Conservation (phyloP, 2,329 filamentous ascomycete genomes). For the Diplodia seriata region DNA sequence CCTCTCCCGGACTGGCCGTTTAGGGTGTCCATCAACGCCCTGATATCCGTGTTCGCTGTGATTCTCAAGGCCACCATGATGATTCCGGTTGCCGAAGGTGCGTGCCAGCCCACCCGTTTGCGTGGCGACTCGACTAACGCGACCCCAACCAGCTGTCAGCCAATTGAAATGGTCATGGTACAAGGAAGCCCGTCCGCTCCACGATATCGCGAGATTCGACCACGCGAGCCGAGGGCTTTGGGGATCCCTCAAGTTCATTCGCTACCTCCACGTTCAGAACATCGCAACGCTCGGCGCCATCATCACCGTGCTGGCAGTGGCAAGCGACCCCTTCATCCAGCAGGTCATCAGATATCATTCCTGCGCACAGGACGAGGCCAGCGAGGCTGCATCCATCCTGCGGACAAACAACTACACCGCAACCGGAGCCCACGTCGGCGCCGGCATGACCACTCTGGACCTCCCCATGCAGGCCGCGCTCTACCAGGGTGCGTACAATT, state of each 20-base stretch:
- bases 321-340: constrained; percentile 21
- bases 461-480: neutral
- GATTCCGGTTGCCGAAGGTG: constrained; percentile 19
- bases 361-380: neutral
- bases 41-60: constrained; percentile 11
- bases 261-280: neutral
- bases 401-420: constrained; percentile 17
- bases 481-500: constrained; percentile 7
- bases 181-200: neutral
- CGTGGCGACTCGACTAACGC: neutral
- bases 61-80: constrained; percentile 20
- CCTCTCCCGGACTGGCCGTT: constrained; percentile 13
- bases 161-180: constrained; percentile 22
- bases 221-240: constrained; percentile 10
- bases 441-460: neutral
- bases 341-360: constrained; percentile 14
- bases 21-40: constrained; percentile 3
- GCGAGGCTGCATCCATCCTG: neutral
- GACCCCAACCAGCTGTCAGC: neutral
- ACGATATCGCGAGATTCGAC: constrained; percentile 17
- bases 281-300: constrained; percentile 4
- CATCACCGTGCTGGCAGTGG: constrained; percentile 7
- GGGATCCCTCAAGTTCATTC: constrained; percentile 4
- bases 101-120: neutral
- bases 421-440: neutral